Base-by-base conservation (phyloP, 2,329 filamentous ascomycete species). In the Aspergillus pseudonomiae region DNA sequence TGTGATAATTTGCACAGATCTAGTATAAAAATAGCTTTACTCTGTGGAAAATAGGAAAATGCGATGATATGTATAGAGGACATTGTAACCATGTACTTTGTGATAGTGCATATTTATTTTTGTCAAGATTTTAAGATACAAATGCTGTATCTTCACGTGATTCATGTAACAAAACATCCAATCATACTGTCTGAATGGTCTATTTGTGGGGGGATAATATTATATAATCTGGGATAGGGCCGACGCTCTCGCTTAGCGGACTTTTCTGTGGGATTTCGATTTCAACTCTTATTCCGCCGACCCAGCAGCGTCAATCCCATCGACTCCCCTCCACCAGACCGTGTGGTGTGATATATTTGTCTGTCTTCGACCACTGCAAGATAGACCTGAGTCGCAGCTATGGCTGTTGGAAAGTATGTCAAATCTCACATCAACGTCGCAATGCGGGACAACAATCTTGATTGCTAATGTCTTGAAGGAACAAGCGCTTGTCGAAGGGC, bases 401-500 rank as follows among this genome's bases (percentile, higher is more conserved):
- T 93, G 90, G 90, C 90, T 87, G 90, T 93, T 83, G 90, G 90
- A 86, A 93, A 93, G 86, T 88, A 81, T 84, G 86, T 82, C 57
- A 65, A 61, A 60, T 59, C 57, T 60, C 36, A 64, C 41, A 28
- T 41, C n/a, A 66, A 39, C 57, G 36, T 53, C 43, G 6, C 41
- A 28, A 32, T 26, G 16, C 59, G 28, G 21, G 28, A 56, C 12
- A 16, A 41, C n/a, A 30, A 57, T 50, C 24, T 46, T 26, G 36
- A 36, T 62, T 64, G 59, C 69, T 71, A 58, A 71, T 63, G 21
- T 14, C 55, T 63, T 63, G 32, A 75, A 93, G 91, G 92, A 99
- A 99, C 91, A 99, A 99, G 93, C 93, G 95, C 89, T 90, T 99
- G 87, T 98, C 95, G 74, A 99, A 99, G 90, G 95, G 95, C 87